Evolutionary conservation across 2,329 filamentous ascomycete genomes (phyloP), one percentile per base, ranked within the genome.

Genomic region (Epichloe uncinata): DNA sequence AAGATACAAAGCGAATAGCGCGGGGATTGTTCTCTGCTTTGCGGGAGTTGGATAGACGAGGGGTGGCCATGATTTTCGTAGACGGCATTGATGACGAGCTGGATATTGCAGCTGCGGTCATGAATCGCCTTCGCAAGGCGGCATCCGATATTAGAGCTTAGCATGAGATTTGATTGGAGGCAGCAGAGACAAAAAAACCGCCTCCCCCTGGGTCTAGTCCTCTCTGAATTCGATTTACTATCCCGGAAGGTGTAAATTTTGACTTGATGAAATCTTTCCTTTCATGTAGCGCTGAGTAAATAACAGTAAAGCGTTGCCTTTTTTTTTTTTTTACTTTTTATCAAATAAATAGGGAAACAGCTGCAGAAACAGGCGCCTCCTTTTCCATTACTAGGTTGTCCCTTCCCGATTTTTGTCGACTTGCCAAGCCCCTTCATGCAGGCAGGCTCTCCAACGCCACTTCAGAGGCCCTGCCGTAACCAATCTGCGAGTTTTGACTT

Each of bases 401-500:
- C 34, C 4, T 26, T 16, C 7, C 9, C 4, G 12, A 36, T 5
- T 36, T n/a, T n/a, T n/a, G 35, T n/a, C 35, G 15, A 36, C 8
- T 26, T 45, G 13, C 8, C 16, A 1, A 22, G 8, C 8, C 26
- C 26, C 26, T 30, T 30, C 26, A 22, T 13, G n/a, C 18, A 12
- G 7, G 8, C 44, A 11, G 5, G 8, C 16, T 12, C 18, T 13
- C 18, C 41, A 36, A 15, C 5, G 2, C 22, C 18, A 36, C 33
- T 40, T 74, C 70, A 88, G 66, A 89, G 68, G 18, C 87, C 85
- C 69, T 94, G 87, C 65, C 91, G 81, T 75, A 96, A 75, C 77
- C 89, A 85, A 70, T 96, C 90, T 42, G 87, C 85, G 63, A 95
- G 70, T 70, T 95, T 91, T 61, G 84, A 84, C 75, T 93, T 94